These are phyloP conservation scores for Aristolochia contorta DNA, from an alignment of 164 flowering plant genomes.

Conservation along the genomic window DNA sequence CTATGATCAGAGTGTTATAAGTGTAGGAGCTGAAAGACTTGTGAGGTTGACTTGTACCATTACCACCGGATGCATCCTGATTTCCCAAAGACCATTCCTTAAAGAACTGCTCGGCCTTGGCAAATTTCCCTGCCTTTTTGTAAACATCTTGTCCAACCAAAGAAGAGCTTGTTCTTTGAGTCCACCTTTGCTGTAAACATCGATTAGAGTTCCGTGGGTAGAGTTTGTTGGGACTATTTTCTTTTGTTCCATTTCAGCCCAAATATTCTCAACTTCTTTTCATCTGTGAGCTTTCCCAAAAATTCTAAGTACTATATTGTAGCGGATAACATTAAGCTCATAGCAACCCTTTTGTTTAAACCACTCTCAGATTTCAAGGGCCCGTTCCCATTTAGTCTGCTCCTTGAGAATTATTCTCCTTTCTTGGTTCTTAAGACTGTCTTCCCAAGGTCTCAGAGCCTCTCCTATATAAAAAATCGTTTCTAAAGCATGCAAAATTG, in stretches of 20 bases:
- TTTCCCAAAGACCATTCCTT: slow-evolving; percentile 54
- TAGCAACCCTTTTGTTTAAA: slow-evolving; percentile 67
- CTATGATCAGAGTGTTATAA: slow-evolving; percentile 75
- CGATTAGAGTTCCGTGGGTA: slow-evolving; percentile 83
- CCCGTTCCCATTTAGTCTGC: slow-evolving; percentile 71
- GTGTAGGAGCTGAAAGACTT: slow-evolving; percentile 45
- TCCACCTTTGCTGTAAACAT: slow-evolving; percentile 87
- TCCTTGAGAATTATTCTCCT: slow-evolving; percentile 91
- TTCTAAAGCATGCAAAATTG: slow-evolving; percentile 66
- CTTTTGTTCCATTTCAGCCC: slow-evolving; percentile 55
- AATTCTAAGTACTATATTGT: slow-evolving; percentile 74
- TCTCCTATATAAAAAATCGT: slow-evolving; percentile 44
- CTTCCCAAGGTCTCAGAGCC: slow-evolving; percentile 78
- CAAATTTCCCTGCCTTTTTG: slow-evolving; percentile 71
- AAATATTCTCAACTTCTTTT: slow-evolving; percentile 43
- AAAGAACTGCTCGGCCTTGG: slow-evolving; percentile 69
- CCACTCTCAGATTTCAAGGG: slow-evolving; percentile 83
- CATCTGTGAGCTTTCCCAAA: slow-evolving; percentile 69
- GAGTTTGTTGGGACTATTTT: slow-evolving; percentile 55
- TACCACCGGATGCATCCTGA: slow-evolving; percentile 5
- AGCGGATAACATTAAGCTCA: slow-evolving; percentile 90
- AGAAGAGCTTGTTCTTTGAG: slow-evolving; percentile 47
- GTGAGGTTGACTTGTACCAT: slow-evolving; percentile 8
- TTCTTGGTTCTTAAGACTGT: slow-evolving; percentile 55
- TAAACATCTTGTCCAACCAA: slow-evolving; percentile 75